Evolutionary conservation across 139 green algal genomes (phyloP).

Genomic region (Diplosphaera chodatii): DNA sequence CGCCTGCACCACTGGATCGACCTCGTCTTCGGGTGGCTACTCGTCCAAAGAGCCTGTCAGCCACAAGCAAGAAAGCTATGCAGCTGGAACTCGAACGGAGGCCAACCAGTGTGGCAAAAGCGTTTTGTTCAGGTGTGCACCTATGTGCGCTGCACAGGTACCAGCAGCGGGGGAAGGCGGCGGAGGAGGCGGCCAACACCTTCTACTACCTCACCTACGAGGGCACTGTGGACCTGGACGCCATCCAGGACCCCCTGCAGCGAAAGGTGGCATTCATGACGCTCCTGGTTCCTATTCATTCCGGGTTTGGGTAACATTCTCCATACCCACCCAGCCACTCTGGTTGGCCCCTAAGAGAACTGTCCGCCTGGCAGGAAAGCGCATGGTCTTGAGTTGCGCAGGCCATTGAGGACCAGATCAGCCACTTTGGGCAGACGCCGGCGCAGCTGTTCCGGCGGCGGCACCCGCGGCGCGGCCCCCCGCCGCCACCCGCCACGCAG

Average conservation of each 20-base stretch:
- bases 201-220: constrained; percentile 92
- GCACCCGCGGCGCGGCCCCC: constrained; percentile 28
- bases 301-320: no score
- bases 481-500: constrained; percentile 18
- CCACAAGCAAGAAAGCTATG: no score
- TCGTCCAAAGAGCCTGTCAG: no score
- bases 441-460: constrained; percentile 68
- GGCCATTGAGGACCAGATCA: constrained; percentile 81
- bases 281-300: no score
- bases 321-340: no score
- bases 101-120: no score
- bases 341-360: no score
- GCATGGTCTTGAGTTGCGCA: neutral
- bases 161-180: constrained; percentile 63
- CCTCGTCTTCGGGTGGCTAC: constrained; percentile 62
- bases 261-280: neutral
- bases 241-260: constrained; percentile 16
- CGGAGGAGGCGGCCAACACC: constrained; percentile 43
- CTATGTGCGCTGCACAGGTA: constrained; percentile 18
- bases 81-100: no score
- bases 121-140: no score
- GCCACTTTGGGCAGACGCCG: constrained; percentile 89
- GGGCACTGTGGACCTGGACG: constrained; percentile 54
- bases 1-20: constrained; percentile 63
- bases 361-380: no score